Base-by-base conservation (phyloP, 768 basidiomycete genomes). In the Pleurotus ostreatus region DNA sequence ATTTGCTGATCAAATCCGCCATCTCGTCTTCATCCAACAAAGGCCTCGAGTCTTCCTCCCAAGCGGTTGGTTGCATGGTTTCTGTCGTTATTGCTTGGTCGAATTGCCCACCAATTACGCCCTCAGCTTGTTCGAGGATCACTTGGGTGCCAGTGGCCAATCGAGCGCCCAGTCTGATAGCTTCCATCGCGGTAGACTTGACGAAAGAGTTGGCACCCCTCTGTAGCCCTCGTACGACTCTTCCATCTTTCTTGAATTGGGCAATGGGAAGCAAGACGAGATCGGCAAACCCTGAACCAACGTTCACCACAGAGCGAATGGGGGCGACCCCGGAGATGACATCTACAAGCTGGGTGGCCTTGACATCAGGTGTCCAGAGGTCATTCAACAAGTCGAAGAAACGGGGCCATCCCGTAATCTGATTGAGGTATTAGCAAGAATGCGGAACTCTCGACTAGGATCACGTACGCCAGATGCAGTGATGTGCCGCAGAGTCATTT, bases 341-440 rank as follows among this genome's bases (percentile, higher is more conserved):
- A 60, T 98, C 96, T 13, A 92, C 92, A 9, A 99, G 82, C 66
- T 99, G 97, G 7, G 97, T 98, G 11, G 97, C 94, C 69, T 98
- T 98, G 52, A 99, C 97, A 69, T 99, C 97, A 3, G 97, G 97
- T 0, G 97, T 98, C 97, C 97, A 99, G 22, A 98, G 75, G 65
- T 98, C 96, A 62, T 98, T 97, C n/a, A 99, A 74, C 44, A 91
- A 81, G 61, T 94, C 90, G 60, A 92, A 94, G 30, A 98, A 75
- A 45, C 86, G 83, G 7, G 89, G 76, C 92, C 93, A 94, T n/a
- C 95, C 95, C 13, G 90, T 89, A 45, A 98, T 81, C 96, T 98
- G 40, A 56, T 55, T 23, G 55, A 54, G 6, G 57, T 39, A 26
- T 34, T 56, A 23, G 23, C 59, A 38, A 44, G 5, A 25, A 41